Evolutionary conservation across 2,329 filamentous ascomycete species (phyloP), one percentile per base, ranked within the genome.

Genomic region (Paracorniculantispora psalliotae): DNA sequence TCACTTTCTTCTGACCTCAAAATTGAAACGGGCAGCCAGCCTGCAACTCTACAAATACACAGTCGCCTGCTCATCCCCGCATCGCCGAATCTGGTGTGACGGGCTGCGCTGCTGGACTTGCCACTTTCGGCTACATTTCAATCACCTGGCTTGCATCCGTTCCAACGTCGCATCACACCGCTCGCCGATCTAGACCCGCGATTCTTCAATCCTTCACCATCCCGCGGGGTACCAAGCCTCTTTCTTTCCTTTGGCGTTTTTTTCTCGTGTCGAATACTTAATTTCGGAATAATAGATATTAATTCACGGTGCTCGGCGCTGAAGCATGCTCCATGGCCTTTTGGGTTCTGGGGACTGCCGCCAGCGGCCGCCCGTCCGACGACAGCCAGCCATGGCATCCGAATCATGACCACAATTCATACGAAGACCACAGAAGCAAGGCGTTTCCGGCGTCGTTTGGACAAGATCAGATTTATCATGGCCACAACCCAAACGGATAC

Each of bases 241-340:
- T 28, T 8, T 13, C 35, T 10, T 49, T 50, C 35, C n/a, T 25
- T 43, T 25, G 13, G 41, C 26, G 26, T 28, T 15, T 23, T 23
- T 10, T 46, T 21, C 8, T 47, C 57, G 26, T 50, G 46, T 28
- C 55, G 35, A n/a, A n/a, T n/a, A n/a, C 28, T 57, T 49, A 41
- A 47, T 33, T 51, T 51, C 48, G 46, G 26, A 51, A 23, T 6
- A 46, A 37, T 10, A 37, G 4, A 41, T 43, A 4, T 43, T 47
- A 47, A 25, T 52, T 52, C 23, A 50, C 53, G 44, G 47, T 41
- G 43, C 28, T 55, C 57, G 33, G 54, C 52, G 44, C 57, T 37
- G 37, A 63, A 72, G 71, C 67, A 70, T 75, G 72, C 70, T 70
- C 72, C 64, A 75, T 72, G 72, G 70, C 68, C 67, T 76, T 70